Evolutionary conservation across 2,329 filamentous ascomycete species (phyloP), one percentile per base, ranked within the genome.

Genomic region (Penicillium olsonii): DNA sequence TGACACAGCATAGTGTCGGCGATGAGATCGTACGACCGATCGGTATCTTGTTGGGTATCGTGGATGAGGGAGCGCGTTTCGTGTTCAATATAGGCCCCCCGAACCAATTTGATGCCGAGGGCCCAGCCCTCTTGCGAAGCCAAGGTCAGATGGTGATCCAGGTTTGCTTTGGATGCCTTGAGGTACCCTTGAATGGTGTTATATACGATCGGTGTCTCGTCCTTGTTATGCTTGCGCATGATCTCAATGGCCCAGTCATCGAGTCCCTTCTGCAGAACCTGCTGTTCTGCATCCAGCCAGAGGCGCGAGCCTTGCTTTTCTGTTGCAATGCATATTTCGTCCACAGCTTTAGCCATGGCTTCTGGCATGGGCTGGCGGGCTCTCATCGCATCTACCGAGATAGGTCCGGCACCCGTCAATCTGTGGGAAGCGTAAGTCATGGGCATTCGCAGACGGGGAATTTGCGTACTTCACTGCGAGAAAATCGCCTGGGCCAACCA

Each of bases 201-300:
- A 53, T 74, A 76, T 7, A 77, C 59, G 2, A 69, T 56, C 14
- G 65, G 60, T 0, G 39, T 35, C 4, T 60, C 59, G 4, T 63
- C 53, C 1, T 37, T 47, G 54, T 78, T 78, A 52, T 72, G 72
- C 31, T 65, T 66, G 1, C 74, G 65, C 75, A 78, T 78, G 3
- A 77, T 58, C 6, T 74, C 68, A 41, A 76, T 69, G 0, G 74
- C 73, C 75, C 74, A 77, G 15, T 60, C 37, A 51, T 78, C 75
- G 44, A 78, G 75, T 1, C 67, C 63, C 3, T 57, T 56, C 55
- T 79, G 76, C 4, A 78, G 59, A 4, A 66, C 57, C 50, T 76
- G 70, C 52, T 78, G 74, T 54, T 79, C 76, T 1, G 76, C 74
- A 51, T 79, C 76, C 27, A 78, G 62, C 69, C 73, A 75, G 14